Base-by-base conservation (phyloP, 345 rosid genomes). In the Capsella bursapastoris region DNA sequence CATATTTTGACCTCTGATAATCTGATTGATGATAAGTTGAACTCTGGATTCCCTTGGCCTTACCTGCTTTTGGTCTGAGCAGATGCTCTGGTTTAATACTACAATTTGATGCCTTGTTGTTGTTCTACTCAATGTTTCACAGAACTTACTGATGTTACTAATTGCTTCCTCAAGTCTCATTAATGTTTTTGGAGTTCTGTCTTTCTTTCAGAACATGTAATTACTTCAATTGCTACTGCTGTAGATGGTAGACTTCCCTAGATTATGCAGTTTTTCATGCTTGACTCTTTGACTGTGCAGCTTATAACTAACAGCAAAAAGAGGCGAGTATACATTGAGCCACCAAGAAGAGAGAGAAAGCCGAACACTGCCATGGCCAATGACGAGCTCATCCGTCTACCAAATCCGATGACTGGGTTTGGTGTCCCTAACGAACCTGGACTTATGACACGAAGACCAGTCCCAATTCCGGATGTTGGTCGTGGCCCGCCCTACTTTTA, bases 231-330 rank as follows among this genome's bases (percentile, higher is more conserved):
- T 62, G 1, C 12, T 57, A 70, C 50, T 59, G 59, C 43, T 68
- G 80, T 82, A 79, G 92, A 79, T 66, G 75, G 84, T 12, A 79
- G 83, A 63, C 86, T 5, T 44, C 49, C n/a, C 10, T 27, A 56
- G 15, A 58, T 3, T 18, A 29, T 38, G 27, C 5, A 29, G 48
- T 8, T 57, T 35, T 28, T 11, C 6, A 40, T 57, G n/a, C 47
- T 48, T 43, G 16, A 51, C 32, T 38, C 53, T 27, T 61, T 40
- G n/a, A 38, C 25, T 68, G 1, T 38, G 50, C 56, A 79, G 75
- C 45, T 48, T 5, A 62, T 6, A 32, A 72, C 6, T 12, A 47
- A 8, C 10, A 70, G 12, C 48, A 77, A 32, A 38, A 57, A 64
- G 45, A 70, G 76, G 12, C 55, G 63, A 64, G 53, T 8, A 25